Conservation (phyloP, 2,329 filamentous ascomycete genomes). For the Penicillium sp. region DNA sequence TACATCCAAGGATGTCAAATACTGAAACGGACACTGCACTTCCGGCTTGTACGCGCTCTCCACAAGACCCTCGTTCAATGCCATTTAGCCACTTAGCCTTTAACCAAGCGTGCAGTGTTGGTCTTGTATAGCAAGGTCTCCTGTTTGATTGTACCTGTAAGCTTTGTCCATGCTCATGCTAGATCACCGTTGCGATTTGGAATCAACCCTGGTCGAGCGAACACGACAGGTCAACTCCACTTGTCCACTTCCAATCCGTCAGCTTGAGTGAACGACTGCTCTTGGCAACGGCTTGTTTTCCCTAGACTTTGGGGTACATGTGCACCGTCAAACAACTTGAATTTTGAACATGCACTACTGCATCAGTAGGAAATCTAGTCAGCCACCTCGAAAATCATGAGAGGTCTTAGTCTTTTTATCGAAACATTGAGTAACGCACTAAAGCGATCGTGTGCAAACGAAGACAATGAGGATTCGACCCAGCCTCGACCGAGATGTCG, state of each 20-base stretch:
- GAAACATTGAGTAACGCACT: background rate
- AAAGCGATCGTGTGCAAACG: background rate
- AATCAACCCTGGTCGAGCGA: background rate
- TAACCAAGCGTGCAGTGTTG: background rate
- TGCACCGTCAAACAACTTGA: background rate
- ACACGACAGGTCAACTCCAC: background rate
- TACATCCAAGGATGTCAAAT: conserved; percentile 13
- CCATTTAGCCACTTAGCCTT: background rate
- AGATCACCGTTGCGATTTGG: background rate
- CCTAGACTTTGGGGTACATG: background rate
- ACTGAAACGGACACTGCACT: conserved; percentile 10
- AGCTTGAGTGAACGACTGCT: too few species aligned
- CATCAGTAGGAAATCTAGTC: background rate
- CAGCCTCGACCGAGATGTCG: background rate
- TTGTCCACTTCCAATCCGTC: background rate
- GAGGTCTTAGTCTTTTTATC: background rate
- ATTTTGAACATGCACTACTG: background rate
- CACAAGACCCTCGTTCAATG: background rate
- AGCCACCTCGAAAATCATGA: background rate
- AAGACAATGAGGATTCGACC: background rate
- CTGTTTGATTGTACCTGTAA: too few species aligned
- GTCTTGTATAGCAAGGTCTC: background rate
- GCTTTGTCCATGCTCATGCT: background rate
- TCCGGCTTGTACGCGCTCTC: conserved; percentile 14
- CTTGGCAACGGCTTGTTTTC: background rate